A percentile compares a stretch with the other conserved stretches of the same genome.
Evolutionary conservation across 139 green algal genomes (phyloP).

Genomic region (Dunaliella sp.): DNA sequence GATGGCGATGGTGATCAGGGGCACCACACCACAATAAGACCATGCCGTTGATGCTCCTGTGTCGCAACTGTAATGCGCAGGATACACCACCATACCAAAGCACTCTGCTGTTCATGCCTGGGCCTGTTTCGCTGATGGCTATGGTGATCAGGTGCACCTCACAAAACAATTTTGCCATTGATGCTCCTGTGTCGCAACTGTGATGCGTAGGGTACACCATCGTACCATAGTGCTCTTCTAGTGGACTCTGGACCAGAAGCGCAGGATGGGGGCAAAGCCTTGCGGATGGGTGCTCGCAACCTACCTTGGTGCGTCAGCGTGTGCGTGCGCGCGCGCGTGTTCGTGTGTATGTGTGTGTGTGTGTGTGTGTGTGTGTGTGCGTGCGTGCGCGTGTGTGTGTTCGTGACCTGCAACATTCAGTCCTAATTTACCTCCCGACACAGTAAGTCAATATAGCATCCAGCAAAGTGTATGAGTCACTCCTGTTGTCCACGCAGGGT

Average conservation of each 20-base stretch:
- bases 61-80: background rate
- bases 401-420: no score
- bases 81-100: conserved; percentile 2
- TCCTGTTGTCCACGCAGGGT: no score
- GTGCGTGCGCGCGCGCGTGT: no score
- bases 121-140: conserved; percentile 20
- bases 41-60: background rate
- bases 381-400: no score
- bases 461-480: no score
- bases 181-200: background rate
- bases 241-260: conserved; percentile 13
- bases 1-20: background rate
- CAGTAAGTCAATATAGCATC: no score
- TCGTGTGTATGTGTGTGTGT: no score
- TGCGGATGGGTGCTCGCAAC: conserved; percentile 55
- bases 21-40: conserved; percentile 9
- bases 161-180: background rate
- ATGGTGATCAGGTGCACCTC: background rate
- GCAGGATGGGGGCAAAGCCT: conserved; percentile 26
- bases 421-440: no score
- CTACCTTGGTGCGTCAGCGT: conserved; percentile 52
- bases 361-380: no score
- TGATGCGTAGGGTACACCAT: background rate
- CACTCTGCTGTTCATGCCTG: conserved; percentile 16
- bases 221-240: conserved; percentile 11